These are phyloP conservation scores for Fraxinus platypoda DNA, from an alignment of 305 asterid genomes.

Conservation along the genomic window DNA sequence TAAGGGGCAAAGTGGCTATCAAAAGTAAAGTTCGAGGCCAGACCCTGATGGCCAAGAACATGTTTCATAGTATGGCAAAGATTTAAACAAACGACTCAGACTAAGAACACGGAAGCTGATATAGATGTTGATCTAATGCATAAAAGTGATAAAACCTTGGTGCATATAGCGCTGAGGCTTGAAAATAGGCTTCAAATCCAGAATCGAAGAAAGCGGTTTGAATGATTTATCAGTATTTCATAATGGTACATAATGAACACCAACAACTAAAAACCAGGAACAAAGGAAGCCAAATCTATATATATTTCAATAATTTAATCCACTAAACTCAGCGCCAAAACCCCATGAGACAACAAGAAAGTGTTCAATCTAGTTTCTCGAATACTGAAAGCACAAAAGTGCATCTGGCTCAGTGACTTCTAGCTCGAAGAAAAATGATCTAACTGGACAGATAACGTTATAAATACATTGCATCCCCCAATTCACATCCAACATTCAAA, in stretches of 20 bases:
- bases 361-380: background rate
- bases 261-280: background rate
- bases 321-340: background rate
- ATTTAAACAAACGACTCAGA: background rate
- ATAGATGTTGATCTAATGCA: background rate
- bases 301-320: background rate
- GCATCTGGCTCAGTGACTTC: background rate
- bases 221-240: background rate
- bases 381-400: background rate
- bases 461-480: background rate
- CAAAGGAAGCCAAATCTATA: background rate
- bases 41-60: background rate
- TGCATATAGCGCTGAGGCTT: background rate
- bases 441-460: background rate
- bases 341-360: background rate
- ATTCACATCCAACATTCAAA: slow-evolving; percentile 26
- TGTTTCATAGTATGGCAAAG: background rate
- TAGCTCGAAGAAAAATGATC: background rate
- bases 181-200: background rate
- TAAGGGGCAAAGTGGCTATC: background rate
- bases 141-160: background rate
- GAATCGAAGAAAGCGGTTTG: background rate
- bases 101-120: background rate
- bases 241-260: background rate
- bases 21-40: background rate